Percentiles rank a stretch among this genome's conserved stretches.
phyloP scores from a whole-genome alignment of 2,329 filamentous ascomycete genomes.

The Microsporum audouinii region DNA sequence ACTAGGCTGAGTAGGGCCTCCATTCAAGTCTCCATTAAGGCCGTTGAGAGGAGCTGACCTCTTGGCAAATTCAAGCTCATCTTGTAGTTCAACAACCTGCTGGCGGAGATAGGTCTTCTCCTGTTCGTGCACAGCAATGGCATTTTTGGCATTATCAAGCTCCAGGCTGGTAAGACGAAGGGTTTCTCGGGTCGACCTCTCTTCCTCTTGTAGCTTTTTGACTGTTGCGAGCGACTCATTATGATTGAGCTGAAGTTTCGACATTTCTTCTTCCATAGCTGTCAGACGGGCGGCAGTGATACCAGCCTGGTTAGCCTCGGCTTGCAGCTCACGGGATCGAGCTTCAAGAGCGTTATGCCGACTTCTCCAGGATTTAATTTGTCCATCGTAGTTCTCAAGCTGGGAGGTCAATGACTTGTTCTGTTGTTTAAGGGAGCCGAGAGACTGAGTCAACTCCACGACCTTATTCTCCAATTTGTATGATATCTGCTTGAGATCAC shows the following conservation, averaged over 20 bases:
- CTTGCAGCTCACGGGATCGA: conserved; percentile 84
- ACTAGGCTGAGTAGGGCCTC: conserved; percentile 44
- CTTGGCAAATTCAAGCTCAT: conserved; percentile 81
- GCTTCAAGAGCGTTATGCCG: conserved; percentile 82
- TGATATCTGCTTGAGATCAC: conserved; percentile 97
- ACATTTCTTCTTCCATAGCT: conserved; percentile 92
- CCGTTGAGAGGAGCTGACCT: conserved; percentile 61
- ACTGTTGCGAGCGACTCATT: conserved; percentile 84
- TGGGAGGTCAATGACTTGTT: conserved; percentile 83
- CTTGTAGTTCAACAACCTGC: conserved; percentile 79
- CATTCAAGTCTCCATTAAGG: conserved; percentile 54
- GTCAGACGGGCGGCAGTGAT: conserved; percentile 83
- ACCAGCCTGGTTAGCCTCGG: conserved; percentile 93
- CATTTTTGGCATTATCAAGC: conserved; percentile 64
- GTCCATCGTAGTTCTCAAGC: conserved; percentile 89
- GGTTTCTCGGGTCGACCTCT: conserved; percentile 71
- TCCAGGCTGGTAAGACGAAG: conserved; percentile 69
- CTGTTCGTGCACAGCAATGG: conserved; percentile 63
- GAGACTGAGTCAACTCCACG: conserved; percentile 86
- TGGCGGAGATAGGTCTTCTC: conserved; percentile 79
- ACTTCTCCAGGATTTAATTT: conserved; percentile 92
- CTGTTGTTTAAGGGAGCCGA: conserved; percentile 84
- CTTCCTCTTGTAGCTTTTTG: conserved; percentile 89
- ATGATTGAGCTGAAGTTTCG: conserved; percentile 75
- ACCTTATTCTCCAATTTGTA: conserved; percentile 99